Conservation (phyloP, 2,329 filamentous ascomycete species). For the Fusarium bactridioides region DNA sequence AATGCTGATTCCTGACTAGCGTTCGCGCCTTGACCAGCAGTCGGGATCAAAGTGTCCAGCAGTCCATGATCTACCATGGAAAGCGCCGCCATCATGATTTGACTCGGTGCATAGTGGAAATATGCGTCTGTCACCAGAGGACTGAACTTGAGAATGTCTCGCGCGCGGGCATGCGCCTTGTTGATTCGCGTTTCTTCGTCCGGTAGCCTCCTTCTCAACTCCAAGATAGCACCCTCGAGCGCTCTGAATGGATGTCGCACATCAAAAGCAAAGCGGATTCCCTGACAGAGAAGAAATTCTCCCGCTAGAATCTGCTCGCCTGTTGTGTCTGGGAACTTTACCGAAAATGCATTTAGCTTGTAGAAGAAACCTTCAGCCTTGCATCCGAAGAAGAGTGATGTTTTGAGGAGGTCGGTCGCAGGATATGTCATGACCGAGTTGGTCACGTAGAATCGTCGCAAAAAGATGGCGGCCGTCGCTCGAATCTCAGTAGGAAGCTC, state of each 20-base stretch:
- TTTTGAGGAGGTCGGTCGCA: slow-evolving; percentile 86
- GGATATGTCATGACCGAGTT: slow-evolving; percentile 98
- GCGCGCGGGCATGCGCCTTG: slow-evolving; percentile 75
- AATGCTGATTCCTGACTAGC: slow-evolving; percentile 33
- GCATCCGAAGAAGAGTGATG: slow-evolving; percentile 89
- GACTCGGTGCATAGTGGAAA: slow-evolving; percentile 92
- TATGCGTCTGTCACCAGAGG: slow-evolving; percentile 93
- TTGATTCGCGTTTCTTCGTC: slow-evolving; percentile 63
- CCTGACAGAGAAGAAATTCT: slow-evolving; percentile 92
- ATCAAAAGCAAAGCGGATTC: slow-evolving; percentile 91
- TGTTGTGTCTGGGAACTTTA: slow-evolving; percentile 73
- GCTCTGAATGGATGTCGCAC: slow-evolving; percentile 90
- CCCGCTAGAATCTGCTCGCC: slow-evolving; percentile 86
- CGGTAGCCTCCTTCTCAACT: slow-evolving; percentile 73
- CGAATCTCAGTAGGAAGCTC: slow-evolving; percentile 60
- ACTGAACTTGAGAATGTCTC: slow-evolving; percentile 78
- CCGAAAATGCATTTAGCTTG: slow-evolving; percentile 69
- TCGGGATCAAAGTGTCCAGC: slow-evolving; percentile 56
- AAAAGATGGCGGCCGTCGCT: slow-evolving; percentile 82
- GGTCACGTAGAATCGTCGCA: slow-evolving; percentile 93
- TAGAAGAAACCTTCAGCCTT: slow-evolving; percentile 90
- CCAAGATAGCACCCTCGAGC: slow-evolving; percentile 85
- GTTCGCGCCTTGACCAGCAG: slow-evolving; percentile 46
- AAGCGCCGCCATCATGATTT: slow-evolving; percentile 88
- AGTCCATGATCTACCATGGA: slow-evolving; percentile 76